These are phyloP conservation scores for apple (Malus domestica) DNA, from an alignment of 306 rosid species.

Conservation along the genomic window DNA sequence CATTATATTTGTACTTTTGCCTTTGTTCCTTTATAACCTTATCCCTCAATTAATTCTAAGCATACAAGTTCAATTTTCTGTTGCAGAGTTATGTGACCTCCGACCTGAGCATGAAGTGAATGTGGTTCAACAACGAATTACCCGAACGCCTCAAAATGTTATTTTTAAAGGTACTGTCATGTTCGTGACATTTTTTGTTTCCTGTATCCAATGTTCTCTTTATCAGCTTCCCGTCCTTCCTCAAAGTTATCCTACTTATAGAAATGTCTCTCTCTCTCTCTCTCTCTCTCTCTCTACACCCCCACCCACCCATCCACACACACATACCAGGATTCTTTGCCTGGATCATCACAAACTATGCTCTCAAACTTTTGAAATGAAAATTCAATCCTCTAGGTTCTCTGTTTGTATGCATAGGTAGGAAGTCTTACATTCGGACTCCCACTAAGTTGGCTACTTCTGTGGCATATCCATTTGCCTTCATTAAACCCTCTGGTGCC, in stretches of 20 bases:
- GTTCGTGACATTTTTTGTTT: conserved; percentile 7
- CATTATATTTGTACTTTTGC: not conserved
- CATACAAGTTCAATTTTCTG: not conserved
- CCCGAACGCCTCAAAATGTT: conserved; percentile 44
- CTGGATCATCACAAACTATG: not conserved
- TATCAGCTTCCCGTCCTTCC: conserved; percentile 1
- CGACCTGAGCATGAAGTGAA: conserved; percentile 42
- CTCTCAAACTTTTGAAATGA: not conserved
- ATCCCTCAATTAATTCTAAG: conserved; percentile 1
- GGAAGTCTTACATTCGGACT: conserved; percentile 55
- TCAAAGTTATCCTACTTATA: not conserved
- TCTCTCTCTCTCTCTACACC: too few relatives aligned
- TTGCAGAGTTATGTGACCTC: conserved; percentile 42
- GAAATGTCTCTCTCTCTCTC: too few relatives aligned
- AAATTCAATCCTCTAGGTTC: conserved; percentile 10
- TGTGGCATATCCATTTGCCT: conserved; percentile 88
- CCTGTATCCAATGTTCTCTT: not conserved
- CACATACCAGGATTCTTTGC: not conserved
- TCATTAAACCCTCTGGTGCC: conserved; percentile 74
- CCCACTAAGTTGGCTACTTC: conserved; percentile 67
- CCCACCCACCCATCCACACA: too few relatives aligned
- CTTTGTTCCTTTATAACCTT: not conserved
- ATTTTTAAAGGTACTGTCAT: conserved; percentile 58
- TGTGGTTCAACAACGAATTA: conserved; percentile 24
- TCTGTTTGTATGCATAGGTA: conserved; percentile 47